phyloP scores from a whole-genome alignment of 306 rosid genomes.

The Macrotyloma uniflorum region DNA sequence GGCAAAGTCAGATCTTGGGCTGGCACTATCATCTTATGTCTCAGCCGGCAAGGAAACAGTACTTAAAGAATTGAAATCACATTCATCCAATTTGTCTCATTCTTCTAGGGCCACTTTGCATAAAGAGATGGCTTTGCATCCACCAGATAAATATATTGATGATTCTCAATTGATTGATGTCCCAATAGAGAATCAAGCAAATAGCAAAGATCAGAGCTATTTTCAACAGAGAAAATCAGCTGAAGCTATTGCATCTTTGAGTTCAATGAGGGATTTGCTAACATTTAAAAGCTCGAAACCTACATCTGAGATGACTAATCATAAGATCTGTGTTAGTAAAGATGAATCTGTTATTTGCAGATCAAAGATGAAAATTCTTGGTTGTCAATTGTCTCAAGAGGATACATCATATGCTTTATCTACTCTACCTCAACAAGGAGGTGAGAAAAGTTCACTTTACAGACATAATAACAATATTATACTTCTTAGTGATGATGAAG shows the following conservation, averaged over 20 bases:
- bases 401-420: constrained; percentile 51
- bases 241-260: constrained; percentile 44
- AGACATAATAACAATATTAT: constrained; percentile 52
- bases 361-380: constrained; percentile 43
- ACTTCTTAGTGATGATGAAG: constrained; percentile 84
- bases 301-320: constrained; percentile 38
- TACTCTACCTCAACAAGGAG: constrained; percentile 43
- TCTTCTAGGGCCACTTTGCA: constrained; percentile 34
- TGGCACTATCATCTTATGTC: constrained; percentile 72
- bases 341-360: constrained; percentile 48
- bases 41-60: constrained; percentile 46
- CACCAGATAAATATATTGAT: constrained; percentile 40
- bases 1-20: constrained; percentile 93
- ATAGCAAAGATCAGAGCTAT: constrained; percentile 41
- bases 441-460: constrained; percentile 50
- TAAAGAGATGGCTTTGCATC: constrained; percentile 51
- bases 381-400: constrained; percentile 59
- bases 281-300: constrained; percentile 32
- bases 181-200: constrained; percentile 46
- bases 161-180: constrained; percentile 48
- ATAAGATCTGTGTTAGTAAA: constrained; percentile 41
- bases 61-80: constrained; percentile 35
- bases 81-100: constrained; percentile 38
- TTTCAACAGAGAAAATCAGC: constrained; percentile 43
- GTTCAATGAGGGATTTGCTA: constrained; percentile 31